A percentile compares a stretch with the other conserved stretches of the same genome.
Conservation (phyloP, 257 asterid species). For the Solanum tarijense region DNA sequence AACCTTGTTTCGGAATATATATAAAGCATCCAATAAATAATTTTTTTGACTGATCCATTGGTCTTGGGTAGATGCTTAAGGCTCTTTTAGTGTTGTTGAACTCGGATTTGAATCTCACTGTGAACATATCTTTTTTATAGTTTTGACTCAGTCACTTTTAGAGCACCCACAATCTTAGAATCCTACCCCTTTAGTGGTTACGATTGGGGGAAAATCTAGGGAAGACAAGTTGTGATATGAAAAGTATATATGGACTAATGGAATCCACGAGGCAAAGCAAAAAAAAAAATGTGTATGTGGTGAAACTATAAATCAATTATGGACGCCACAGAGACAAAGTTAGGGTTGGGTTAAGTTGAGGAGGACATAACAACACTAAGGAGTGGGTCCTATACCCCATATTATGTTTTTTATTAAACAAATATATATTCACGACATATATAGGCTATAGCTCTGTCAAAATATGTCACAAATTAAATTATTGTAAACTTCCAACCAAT, state of each 20-base stretch:
- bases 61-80: background rate
- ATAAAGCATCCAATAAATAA: background rate
- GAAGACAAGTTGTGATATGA: background rate
- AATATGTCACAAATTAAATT: background rate
- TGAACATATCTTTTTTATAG: too few species aligned
- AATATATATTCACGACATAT: background rate
- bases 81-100: background rate
- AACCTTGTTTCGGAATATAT: too few species aligned
- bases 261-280: background rate
- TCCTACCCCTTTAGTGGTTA: background rate
- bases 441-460: background rate
- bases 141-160: background rate
- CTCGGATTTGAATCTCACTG: background rate
- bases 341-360: background rate
- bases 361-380: background rate
- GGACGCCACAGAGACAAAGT: background rate
- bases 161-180: background rate
- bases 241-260: background rate
- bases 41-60: too few species aligned
- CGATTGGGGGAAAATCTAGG: background rate
- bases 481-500: background rate
- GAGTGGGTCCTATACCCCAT: background rate
- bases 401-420: background rate
- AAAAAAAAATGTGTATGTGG: background rate
- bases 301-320: background rate